Evolutionary conservation across 108 stramenopile species (phyloP).

Genomic region (Cyclotella distinguenda): DNA sequence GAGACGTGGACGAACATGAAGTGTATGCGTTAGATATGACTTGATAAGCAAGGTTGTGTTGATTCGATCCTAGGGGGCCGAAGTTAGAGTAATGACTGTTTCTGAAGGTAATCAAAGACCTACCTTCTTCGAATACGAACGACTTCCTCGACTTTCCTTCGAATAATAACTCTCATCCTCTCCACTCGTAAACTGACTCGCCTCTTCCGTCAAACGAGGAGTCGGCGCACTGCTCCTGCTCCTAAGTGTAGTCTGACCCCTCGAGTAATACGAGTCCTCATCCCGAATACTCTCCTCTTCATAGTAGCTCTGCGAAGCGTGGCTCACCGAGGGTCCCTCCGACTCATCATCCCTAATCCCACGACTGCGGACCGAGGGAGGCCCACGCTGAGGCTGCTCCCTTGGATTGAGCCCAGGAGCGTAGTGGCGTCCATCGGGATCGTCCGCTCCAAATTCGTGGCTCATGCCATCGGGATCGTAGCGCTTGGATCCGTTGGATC

Average conservation of each 20-base stretch:
- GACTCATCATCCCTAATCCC: constrained; percentile 2
- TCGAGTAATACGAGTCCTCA: constrained; percentile 32
- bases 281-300: constrained; percentile 19
- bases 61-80: too few species aligned
- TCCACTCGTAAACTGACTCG: constrained; percentile 1
- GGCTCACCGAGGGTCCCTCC: background rate
- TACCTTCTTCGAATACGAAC: constrained; percentile 13
- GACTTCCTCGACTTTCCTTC: background rate
- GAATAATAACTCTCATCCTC: constrained; percentile 16
- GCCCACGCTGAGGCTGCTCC: constrained; percentile 3
- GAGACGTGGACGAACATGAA: too few species aligned
- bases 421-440: constrained; percentile 42
- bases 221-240: background rate
- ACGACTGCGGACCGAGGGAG: background rate
- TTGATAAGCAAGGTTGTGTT: too few species aligned
- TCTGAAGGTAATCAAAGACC: too few species aligned
- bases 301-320: constrained; percentile 11
- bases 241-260: constrained; percentile 13
- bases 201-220: constrained; percentile 14
- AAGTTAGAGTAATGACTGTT: too few species aligned
- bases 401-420: constrained; percentile 21
- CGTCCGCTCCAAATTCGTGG: constrained; percentile 33
- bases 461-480: constrained; percentile 33
- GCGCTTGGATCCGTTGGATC: constrained; percentile 1
- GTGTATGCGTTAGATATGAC: too few species aligned